A percentile compares a stretch with the other conserved stretches of the same genome.
Evolutionary conservation across 2,329 filamentous ascomycete species (phyloP).

Genomic region (Ophiostoma australiae): DNA sequence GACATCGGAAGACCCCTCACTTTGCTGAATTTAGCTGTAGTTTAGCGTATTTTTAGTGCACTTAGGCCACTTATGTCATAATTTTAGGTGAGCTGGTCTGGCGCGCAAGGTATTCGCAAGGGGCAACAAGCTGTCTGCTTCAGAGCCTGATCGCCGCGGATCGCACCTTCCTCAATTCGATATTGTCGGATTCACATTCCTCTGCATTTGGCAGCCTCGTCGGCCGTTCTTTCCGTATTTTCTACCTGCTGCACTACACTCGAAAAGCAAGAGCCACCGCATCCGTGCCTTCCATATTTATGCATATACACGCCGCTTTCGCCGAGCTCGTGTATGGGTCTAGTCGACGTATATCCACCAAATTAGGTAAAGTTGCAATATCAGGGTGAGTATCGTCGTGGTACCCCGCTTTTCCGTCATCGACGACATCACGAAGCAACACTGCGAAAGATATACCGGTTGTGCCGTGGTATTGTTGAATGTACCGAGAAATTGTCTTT

Average conservation of each 20-base stretch:
- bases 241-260: neutral
- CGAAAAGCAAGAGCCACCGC: neutral
- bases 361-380: neutral
- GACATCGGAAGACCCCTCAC: conserved; percentile 1
- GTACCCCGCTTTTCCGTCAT: neutral
- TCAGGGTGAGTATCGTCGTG: neutral
- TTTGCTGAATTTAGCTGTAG: neutral
- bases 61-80: neutral
- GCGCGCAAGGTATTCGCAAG: neutral
- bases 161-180: neutral
- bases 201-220: neutral
- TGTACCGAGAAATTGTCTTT: neutral
- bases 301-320: neutral
- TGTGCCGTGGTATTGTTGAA: neutral
- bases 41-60: neutral
- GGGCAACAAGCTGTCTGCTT: neutral
- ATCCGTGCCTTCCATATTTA: neutral
- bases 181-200: neutral
- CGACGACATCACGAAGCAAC: neutral
- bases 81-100: neutral
- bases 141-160: neutral
- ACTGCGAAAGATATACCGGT: neutral
- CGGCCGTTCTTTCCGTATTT: neutral
- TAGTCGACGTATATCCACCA: neutral
- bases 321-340: neutral